Percentiles rank a stretch among this genome's conserved stretches.
These are phyloP conservation scores for Phytophthora citrophthora DNA, from an alignment of 352 stramenopile genomes.

Conservation along the genomic window DNA sequence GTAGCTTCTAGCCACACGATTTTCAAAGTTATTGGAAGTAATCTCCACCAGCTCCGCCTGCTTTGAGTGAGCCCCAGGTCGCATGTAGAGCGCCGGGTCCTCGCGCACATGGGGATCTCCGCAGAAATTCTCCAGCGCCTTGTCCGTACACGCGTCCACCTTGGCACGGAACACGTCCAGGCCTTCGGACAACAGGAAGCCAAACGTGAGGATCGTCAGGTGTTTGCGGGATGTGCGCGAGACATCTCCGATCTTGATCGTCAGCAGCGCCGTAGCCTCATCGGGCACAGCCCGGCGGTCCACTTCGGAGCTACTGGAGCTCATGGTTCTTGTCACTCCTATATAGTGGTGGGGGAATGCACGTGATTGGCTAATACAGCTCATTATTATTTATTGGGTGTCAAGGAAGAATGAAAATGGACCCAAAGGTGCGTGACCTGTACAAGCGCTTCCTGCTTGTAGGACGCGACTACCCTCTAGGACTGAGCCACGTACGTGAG, in stretches of 20 bases:
- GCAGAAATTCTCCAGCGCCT: constrained; percentile 52
- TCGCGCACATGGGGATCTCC: constrained; percentile 62
- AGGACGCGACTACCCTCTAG: constrained; percentile 95
- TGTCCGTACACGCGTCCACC: constrained; percentile 59
- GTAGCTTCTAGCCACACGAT: constrained; percentile 71
- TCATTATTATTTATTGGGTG: constrained; percentile 1
- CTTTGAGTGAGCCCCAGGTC: constrained; percentile 76
- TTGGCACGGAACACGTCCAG: constrained; percentile 81
- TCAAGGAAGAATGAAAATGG: constrained; percentile 58
- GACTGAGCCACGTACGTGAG: constrained; percentile 90
- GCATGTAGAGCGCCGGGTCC: constrained; percentile 79
- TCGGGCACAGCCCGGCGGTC: constrained; percentile 51
- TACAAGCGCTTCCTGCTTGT: constrained; percentile 96
- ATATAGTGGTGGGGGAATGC: constrained; percentile 1
- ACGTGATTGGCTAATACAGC: constrained; percentile 19
- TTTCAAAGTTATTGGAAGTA: constrained; percentile 68
- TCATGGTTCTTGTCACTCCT: constrained; percentile 15
- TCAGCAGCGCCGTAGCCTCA: constrained; percentile 68
- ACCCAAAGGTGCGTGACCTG: constrained; percentile 94
- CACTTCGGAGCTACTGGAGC: constrained; percentile 10
- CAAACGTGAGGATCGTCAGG: constrained; percentile 62
- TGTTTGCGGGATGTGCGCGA: constrained; percentile 75
- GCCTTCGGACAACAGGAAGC: constrained; percentile 71
- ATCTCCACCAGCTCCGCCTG: constrained; percentile 82
- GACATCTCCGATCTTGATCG: constrained; percentile 80